Evolutionary conservation across 495 filamentous ascomycete species (phyloP), one percentile per base, ranked within the genome.

Genomic region (Pyrenula aspistea): DNA sequence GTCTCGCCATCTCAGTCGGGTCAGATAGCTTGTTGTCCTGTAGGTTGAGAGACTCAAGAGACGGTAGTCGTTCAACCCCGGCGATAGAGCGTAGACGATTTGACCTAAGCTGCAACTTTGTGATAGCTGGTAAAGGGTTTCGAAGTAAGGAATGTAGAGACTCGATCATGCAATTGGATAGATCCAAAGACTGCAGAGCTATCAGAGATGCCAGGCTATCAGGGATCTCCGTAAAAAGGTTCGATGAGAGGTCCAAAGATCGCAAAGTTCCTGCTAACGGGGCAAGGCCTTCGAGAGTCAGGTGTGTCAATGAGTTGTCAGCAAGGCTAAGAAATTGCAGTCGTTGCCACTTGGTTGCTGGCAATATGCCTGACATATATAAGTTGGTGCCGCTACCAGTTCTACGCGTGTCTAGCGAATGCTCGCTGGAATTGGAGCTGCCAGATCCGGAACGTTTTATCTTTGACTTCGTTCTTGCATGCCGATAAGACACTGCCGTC

Each of bases 121-220:
- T 92, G 59, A 97, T 96, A 52, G 93, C 92, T 15, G 93, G 91
- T 2, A 98, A 77, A 25, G 93, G 92, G 66, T 85, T 91, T 56
- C 87, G 81, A 1, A 83, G 82, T 19, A 98, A 74, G 2, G 91
- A 95, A 61, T 94, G 90, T 56, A 98, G 73, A 25, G 90, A 94
- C 55, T 93, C 89, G 53, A 98, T 95, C 92, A 97, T 96, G 77
- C 93, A 96, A 63, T 90, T 84, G 12, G 91, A 92, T 24, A 98
- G 76, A 63, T 98, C 97, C 51, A 98, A 71, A 22, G 93, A 91
- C 51, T 89, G 81, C 22, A 98, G 77, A 21, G 87, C 83, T 25
- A 87, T 87, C 51, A 98, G 73, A 12, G 80, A 84, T 42, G 90
- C 83, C 31, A 98, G 70, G 62, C 87, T 88, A 65, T 97, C 93